Percentiles rank a stretch among this genome's conserved stretches.
phyloP scores from a whole-genome alignment of 2,329 filamentous ascomycete species.

The Aspergillus floridensis region DNA sequence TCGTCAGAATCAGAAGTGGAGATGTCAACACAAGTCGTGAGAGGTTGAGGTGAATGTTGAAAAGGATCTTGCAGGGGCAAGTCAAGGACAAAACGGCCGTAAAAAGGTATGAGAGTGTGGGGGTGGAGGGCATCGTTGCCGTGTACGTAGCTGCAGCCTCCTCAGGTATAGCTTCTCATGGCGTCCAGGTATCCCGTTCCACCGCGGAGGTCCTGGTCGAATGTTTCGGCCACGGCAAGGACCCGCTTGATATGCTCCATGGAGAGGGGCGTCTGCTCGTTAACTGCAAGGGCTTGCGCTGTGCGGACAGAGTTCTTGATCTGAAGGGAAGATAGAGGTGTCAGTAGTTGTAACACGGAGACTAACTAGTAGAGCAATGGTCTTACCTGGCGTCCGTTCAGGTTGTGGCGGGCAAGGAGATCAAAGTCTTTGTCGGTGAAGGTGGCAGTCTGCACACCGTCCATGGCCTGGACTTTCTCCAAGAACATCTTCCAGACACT shows the following conservation, averaged over 20 bases:
- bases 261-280: constrained; percentile 66
- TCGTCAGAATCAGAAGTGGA: background rate
- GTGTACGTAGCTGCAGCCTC: too few species aligned
- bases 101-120: too few species aligned
- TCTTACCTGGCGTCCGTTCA: constrained; percentile 65
- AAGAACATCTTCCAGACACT: constrained; percentile 84
- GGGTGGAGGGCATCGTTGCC: too few species aligned
- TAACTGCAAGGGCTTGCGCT: constrained; percentile 76
- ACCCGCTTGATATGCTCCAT: constrained; percentile 81
- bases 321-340: constrained; percentile 43
- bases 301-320: constrained; percentile 88
- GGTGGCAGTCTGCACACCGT: constrained; percentile 52
- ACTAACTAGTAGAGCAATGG: background rate
- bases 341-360: background rate
- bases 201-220: constrained; percentile 79
- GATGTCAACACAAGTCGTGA: background rate
- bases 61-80: too few species aligned
- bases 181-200: constrained; percentile 77
- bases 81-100: too few species aligned
- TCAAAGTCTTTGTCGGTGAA: constrained; percentile 64
- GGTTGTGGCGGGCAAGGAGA: constrained; percentile 63
- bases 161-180: constrained; percentile 68
- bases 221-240: constrained; percentile 78
- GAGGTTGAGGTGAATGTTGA: too few species aligned
- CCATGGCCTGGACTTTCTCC: constrained; percentile 65